Base-by-base conservation (phyloP, 2,329 filamentous ascomycete genomes). In the Penicillium italicum region DNA sequence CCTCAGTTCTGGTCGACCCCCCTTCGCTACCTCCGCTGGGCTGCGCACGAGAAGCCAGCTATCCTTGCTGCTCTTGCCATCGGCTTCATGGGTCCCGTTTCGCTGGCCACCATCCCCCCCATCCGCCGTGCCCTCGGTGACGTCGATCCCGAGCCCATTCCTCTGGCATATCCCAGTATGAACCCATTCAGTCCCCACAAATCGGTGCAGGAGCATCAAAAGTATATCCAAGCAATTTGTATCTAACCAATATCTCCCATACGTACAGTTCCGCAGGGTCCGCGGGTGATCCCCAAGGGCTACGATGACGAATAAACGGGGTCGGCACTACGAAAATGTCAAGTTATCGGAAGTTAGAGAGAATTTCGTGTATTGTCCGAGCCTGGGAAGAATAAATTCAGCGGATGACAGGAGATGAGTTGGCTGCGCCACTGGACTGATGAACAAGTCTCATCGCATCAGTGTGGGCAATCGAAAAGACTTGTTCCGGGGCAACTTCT, bases 91-190 rank as follows among this genome's bases (percentile, higher is more conserved):
- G 91, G 91, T 11, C 94, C 93, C 34, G 74, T 89, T 55, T 77
- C 84, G 55, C 78, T 96, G 61, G 74, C 88, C 57, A 80, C 82
- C 54, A 87, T 90, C 1, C 91, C 92, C 41, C 88, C 90, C 45
- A 79, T 95, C 65, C 81, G 92, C 73, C 77, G 79, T 60, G 80
- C 78, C 61, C 75, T 96, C 55, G 92, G 92, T 66, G 91, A 96
- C 72, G 77, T 85, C 65, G 82, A 86, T 66, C 83, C 88, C 61
- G 78, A 84, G 61, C 83, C 80, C 55, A 86, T 97, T 62, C 94
- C 94, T 31, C 78, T 92, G 74, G 95, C 91, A 72, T 99, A 97
- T 80, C 94, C 94, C 58, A 84, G 93, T 97, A 84, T 74, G 90
- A 83, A 31, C 20, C 26, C 22, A 16, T 46, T 43, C 47, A 8